A percentile compares a stretch with the other conserved stretches of the same genome.
phyloP scores from a whole-genome alignment of 2,329 filamentous ascomycete genomes.

The Beauveria asiatica region DNA sequence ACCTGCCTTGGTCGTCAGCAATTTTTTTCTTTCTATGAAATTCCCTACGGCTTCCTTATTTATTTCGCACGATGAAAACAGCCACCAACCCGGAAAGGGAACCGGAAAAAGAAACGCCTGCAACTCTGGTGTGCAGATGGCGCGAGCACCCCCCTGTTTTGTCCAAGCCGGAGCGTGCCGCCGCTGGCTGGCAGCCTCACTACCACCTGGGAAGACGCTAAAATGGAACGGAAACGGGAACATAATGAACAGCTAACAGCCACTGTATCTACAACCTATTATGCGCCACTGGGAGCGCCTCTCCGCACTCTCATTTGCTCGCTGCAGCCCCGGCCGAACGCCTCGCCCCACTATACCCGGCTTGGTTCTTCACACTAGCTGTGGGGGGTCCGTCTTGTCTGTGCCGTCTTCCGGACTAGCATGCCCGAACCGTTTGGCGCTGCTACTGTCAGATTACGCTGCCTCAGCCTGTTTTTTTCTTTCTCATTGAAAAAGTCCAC shows the following conservation, averaged over 20 bases:
- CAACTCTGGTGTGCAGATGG: neutral
- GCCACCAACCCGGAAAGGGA: neutral
- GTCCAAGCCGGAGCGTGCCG: conserved; percentile 1
- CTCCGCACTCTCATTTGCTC: neutral
- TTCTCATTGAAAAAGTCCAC: neutral
- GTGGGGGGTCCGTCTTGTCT: neutral
- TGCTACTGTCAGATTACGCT: neutral
- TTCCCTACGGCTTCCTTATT: neutral
- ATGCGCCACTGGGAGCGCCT: neutral
- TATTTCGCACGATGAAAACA: too few relatives aligned
- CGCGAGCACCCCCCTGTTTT: neutral
- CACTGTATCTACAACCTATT: neutral
- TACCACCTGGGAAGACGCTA: neutral
- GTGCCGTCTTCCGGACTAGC: neutral
- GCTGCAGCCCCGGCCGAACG: neutral
- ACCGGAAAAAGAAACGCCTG: neutral
- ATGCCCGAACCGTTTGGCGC: neutral
- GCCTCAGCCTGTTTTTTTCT: too few relatives aligned
- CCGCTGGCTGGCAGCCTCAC: neutral
- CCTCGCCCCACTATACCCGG: neutral
- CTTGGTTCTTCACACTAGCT: neutral
- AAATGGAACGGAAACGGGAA: neutral
- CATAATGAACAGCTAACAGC: neutral
- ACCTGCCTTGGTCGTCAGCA: neutral
- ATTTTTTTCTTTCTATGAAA: neutral